Evolutionary conservation across 2,329 filamentous ascomycete species (phyloP).

Genomic region (Fusarium mangiferae): DNA sequence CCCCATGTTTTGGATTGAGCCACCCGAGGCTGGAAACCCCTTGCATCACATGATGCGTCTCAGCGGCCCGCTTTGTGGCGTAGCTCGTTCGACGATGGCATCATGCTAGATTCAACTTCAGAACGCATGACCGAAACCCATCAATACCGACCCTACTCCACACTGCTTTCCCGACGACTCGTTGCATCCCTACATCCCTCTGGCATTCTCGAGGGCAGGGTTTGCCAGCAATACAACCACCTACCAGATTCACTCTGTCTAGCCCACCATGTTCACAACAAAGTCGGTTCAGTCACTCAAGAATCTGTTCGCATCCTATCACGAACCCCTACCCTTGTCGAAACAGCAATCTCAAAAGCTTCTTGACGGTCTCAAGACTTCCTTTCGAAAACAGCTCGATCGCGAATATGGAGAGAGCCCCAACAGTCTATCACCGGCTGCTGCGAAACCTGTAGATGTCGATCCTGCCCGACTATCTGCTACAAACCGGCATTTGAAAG

Average conservation of each 20-base stretch:
- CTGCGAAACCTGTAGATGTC: conserved; percentile 32
- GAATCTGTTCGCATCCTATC: conserved; percentile 55
- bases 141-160: conserved; percentile 10
- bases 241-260: conserved; percentile 48
- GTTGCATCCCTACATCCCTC: not conserved
- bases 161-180: conserved; percentile 7
- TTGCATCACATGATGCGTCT: conserved; percentile 41
- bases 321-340: conserved; percentile 64
- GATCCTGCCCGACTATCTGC: conserved; percentile 51
- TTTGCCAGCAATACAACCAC: conserved; percentile 20
- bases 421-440: conserved; percentile 34
- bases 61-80: conserved; percentile 32
- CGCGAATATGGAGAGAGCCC: conserved; percentile 62
- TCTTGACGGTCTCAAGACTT: conserved; percentile 65
- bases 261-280: conserved; percentile 51
- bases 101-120: conserved; percentile 29
- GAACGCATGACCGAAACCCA: conserved; percentile 18
- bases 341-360: conserved; percentile 63
- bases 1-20: conserved; percentile 11
- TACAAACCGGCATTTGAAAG: conserved; percentile 60
- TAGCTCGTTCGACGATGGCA: conserved; percentile 42
- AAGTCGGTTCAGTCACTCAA: conserved; percentile 52
- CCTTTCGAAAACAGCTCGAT: conserved; percentile 68
- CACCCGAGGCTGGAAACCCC: conserved; percentile 26
- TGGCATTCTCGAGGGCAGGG: conserved; percentile 1